Evolutionary conservation across 176 grass and related monocot species (phyloP), one percentile per base, ranked within the genome.

Genomic region (Thinopyrum elongatum): DNA sequence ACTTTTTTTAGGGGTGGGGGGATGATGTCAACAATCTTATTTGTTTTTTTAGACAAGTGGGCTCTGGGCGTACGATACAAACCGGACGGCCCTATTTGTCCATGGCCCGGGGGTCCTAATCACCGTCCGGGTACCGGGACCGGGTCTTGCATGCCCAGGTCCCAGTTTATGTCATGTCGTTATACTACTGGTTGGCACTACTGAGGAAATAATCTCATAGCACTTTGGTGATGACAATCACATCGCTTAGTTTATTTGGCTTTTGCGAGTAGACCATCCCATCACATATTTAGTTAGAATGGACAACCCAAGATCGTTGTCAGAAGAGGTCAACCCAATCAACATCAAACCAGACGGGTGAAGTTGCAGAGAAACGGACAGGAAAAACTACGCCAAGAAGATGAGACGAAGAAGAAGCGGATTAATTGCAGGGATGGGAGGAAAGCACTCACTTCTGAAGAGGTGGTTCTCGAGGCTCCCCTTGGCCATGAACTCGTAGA

Each of bases 391-490:
- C 16, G 46, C 0, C 46, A 49, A 49, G 46, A 49, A 49, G 46
- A 49, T 16, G 4, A 5, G 4, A 6, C 7, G 11, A 21, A 29
- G 4, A 21, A 14, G 9, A n/a, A n/a, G n/a, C n/a, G n/a, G n/a
- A n/a, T n/a, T 27, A n/a, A 0, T 42, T 11, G 15, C 11, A 58
- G 66, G 4, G 11, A 64, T 28, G 29, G 63, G 13, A 10, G 36
- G 29, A 27, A 6, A 10, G 22, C 12, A 89, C 94, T 93, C 62
- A 95, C 94, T 95, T 91, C 88, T 91, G 74, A 95, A 93, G 51
- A 95, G 94, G 85, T 95, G 94, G 57, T 93, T 91, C 74, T 90
- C 94, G 51, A 95, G 72, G 86, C 84, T 95, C 53, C 91, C 94
- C 58, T 81, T 95, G 70, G 89, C 81, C 94, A 95, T 95, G 85